Percentiles rank a stretch among this genome's conserved stretches.
phyloP scores from a whole-genome alignment of 2,329 filamentous ascomycete genomes.

The Thielaviopsis ethacetica region DNA sequence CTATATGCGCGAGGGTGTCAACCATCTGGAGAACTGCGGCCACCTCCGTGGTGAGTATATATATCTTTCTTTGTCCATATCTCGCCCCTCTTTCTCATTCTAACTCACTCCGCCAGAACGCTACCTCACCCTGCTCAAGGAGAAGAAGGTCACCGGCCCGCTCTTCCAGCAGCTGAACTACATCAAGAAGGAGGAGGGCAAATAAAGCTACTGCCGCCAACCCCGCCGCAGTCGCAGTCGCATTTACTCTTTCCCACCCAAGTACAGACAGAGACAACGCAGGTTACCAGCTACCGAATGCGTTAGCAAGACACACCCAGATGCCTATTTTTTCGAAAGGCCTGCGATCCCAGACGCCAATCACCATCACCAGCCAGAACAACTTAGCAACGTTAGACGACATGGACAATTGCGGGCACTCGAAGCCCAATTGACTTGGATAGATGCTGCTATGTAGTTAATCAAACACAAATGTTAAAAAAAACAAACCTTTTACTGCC shows the following conservation, averaged over 20 bases:
- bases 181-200: conserved; percentile 33
- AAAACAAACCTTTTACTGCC: neutral
- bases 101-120: conserved; percentile 38
- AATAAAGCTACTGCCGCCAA: conserved; percentile 2
- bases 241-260: neutral
- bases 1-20: conserved; percentile 70
- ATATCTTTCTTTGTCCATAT: too few species aligned
- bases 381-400: neutral
- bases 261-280: conserved; percentile 8
- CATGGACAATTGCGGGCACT: neutral
- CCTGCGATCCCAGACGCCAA: conserved; percentile 10
- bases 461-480: neutral
- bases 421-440: neutral
- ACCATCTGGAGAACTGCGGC: conserved; percentile 79
- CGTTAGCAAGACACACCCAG: conserved; percentile 3
- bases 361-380: neutral
- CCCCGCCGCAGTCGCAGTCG: neutral
- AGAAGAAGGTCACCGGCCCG: conserved; percentile 63
- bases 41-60: conserved; percentile 64
- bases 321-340: neutral
- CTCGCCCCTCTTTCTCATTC: neutral
- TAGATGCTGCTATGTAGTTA: neutral
- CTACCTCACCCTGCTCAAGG: conserved; percentile 62
- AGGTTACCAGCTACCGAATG: conserved; percentile 7
- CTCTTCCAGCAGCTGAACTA: conserved; percentile 70